Percentiles rank a stretch among this genome's conserved stretches.
Evolutionary conservation across 495 filamentous ascomycete species (phyloP).

Genomic region (Aspergillus baeticus): DNA sequence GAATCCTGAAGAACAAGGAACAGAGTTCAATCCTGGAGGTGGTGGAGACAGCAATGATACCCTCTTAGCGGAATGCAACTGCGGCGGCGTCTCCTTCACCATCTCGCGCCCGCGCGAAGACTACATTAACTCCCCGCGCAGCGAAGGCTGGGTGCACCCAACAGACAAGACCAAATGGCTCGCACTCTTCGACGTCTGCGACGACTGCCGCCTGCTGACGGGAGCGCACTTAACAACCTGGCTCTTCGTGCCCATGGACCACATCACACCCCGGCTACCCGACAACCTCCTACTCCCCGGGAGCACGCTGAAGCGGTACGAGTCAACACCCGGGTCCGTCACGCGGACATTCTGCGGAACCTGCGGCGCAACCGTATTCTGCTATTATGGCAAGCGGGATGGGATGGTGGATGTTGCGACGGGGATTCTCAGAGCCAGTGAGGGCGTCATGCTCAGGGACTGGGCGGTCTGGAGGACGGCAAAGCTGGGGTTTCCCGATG

Average conservation of each 20-base stretch:
- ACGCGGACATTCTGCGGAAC: slow-evolving; percentile 51
- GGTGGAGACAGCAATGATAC: background rate
- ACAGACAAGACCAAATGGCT: slow-evolving; percentile 38
- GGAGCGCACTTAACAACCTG: slow-evolving; percentile 49
- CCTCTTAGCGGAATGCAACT: slow-evolving; percentile 46
- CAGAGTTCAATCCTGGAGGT: background rate
- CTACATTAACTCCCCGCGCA: slow-evolving; percentile 27
- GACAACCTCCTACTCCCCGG: slow-evolving; percentile 40
- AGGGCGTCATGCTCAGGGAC: slow-evolving; percentile 49
- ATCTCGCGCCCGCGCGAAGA: slow-evolving; percentile 33
- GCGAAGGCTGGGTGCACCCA: slow-evolving; percentile 41
- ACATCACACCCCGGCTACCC: slow-evolving; percentile 19
- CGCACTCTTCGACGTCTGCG: slow-evolving; percentile 45
- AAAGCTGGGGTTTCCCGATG: slow-evolving; percentile 25
- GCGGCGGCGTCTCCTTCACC: slow-evolving; percentile 45
- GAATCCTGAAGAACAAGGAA: slow-evolving; percentile 3
- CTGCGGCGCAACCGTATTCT: slow-evolving; percentile 55
- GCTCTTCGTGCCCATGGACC: slow-evolving; percentile 35
- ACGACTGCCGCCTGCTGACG: slow-evolving; percentile 47
- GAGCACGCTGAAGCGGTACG: slow-evolving; percentile 44
- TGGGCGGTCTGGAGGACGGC: slow-evolving; percentile 37
- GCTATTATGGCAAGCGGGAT: slow-evolving; percentile 36
- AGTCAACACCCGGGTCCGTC: slow-evolving; percentile 38
- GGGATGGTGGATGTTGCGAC: slow-evolving; percentile 50
- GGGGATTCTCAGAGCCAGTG: slow-evolving; percentile 46